Percentiles rank a stretch among this genome's conserved stretches.
These are phyloP conservation scores for Knufia fluminis DNA, from an alignment of 2,329 filamentous ascomycete genomes.

Conservation along the genomic window DNA sequence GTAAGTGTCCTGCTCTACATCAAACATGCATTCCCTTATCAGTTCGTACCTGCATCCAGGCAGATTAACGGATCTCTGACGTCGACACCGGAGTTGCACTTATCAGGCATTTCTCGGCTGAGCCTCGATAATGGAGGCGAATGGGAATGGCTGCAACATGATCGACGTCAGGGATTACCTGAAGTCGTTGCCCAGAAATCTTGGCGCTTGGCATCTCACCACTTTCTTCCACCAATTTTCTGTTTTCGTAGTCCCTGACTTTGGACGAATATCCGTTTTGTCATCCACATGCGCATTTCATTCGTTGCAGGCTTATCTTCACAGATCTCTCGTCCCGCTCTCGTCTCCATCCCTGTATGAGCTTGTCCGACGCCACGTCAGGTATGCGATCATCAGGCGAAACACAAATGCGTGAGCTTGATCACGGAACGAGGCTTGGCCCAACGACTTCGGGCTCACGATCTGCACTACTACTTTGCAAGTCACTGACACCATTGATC, in stretches of 20 bases:
- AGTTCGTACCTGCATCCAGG: no score
- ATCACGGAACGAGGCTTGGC: background rate
- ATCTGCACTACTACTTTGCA: background rate
- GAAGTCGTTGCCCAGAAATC: constrained; percentile 52
- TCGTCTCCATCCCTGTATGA: background rate
- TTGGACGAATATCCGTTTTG: no score
- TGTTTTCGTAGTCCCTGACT: background rate
- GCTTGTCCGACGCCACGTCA: background rate
- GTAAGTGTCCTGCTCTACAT: no score
- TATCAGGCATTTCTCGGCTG: background rate
- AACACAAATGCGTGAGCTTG: background rate
- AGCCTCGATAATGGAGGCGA: constrained; percentile 37
- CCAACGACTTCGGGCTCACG: background rate
- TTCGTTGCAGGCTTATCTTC: constrained; percentile 7
- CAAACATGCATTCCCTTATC: no score
- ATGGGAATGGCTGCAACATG: constrained; percentile 50
- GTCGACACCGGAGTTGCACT: background rate
- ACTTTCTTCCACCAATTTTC: no score
- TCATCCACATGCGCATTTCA: background rate
- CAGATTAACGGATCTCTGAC: background rate
- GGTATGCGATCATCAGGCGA: background rate
- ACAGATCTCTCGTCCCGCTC: background rate
- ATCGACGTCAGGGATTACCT: constrained; percentile 84
- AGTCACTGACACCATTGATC: background rate
- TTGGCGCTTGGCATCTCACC: background rate